Conservation (phyloP, 2,329 filamentous ascomycete genomes). For the Paraphaeosphaeria sporulosa region DNA sequence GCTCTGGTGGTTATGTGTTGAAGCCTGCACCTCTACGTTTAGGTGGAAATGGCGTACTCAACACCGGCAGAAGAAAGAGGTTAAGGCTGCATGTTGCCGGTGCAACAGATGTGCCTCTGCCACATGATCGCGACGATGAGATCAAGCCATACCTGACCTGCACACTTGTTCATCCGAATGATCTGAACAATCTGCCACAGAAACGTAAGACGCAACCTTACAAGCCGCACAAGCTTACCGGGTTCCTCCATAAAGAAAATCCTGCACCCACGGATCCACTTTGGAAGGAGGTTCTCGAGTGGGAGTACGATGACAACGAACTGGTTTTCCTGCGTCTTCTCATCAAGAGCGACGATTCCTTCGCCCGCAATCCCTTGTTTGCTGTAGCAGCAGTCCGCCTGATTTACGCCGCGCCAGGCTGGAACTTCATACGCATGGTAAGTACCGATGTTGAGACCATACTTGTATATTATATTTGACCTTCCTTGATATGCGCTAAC, state of each 20-base stretch:
- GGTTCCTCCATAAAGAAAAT: slow-evolving; percentile 65
- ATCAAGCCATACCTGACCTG: slow-evolving; percentile 72
- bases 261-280: slow-evolving; percentile 67
- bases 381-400: slow-evolving; percentile 68
- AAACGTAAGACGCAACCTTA: slow-evolving; percentile 71
- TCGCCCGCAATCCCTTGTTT: slow-evolving; percentile 68
- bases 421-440: slow-evolving; percentile 69
- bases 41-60: slow-evolving; percentile 62
- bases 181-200: slow-evolving; percentile 56
- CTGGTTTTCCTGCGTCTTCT: slow-evolving; percentile 69
- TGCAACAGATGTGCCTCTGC: slow-evolving; percentile 67
- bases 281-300: slow-evolving; percentile 72
- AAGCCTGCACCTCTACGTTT: slow-evolving; percentile 68
- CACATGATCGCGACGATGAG: slow-evolving; percentile 57
- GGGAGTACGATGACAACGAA: slow-evolving; percentile 74
- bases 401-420: slow-evolving; percentile 63
- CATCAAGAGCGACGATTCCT: slow-evolving; percentile 72
- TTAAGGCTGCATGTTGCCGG: slow-evolving; percentile 68
- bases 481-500: not conserved
- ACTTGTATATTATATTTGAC: not conserved
- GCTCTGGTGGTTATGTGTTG: slow-evolving; percentile 70
- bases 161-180: slow-evolving; percentile 66
- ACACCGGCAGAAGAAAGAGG: slow-evolving; percentile 55
- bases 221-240: slow-evolving; percentile 65
- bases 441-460: not conserved